Base-by-base conservation (phyloP, 2,329 filamentous ascomycete genomes). In the Phyllosticta citribraziliensis region DNA sequence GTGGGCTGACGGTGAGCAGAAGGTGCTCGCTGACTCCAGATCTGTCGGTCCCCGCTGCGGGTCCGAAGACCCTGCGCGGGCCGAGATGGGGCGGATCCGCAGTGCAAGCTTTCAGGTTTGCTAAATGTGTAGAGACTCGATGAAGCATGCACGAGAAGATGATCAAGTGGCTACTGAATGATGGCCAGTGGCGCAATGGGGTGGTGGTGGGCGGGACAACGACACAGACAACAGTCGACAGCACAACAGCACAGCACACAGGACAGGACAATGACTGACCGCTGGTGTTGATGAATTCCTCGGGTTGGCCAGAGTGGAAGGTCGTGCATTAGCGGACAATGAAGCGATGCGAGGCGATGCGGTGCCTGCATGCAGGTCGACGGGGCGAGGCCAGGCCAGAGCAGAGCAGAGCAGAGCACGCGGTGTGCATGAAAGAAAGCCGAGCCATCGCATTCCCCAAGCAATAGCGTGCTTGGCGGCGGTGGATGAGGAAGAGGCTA, bases 71-170 rank as follows among this genome's bases (percentile, higher is more conserved):
- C 58, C 58, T 60, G 52, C 56, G 58, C 58, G 58, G 58, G 52
- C 58, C 58, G 58, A 56, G 35, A 56, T 54, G 58, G 56, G 58
- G 58, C 58, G 52, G 58, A 60, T 60, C 58, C 58, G 58, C 58
- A 55, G 55, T 52, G 52, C 52, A 22, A 55, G 51, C 51, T 40
- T 53, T 35, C n/a, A n/a, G n/a, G n/a, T n/a, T n/a, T n/a, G n/a
- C n/a, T n/a, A n/a, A n/a, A n/a, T n/a, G n/a, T n/a, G n/a, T 19
- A 35, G 20, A 17, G 33, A 47, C 52, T 55, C 52, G 51, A 58
- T 25, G 24, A 0, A 47, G 24, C 10, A 25, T 57, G 55, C 55
- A 57, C 47, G 20, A n/a, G 22, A 20, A 17, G 22, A 50, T 52
- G 27, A 20, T 19, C 50, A 52, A 22, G 2, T 27, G 5, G 58